A percentile compares a stretch with the other conserved stretches of the same genome.
Conservation (phyloP, 179 eudicot species). For the Dionaea muscipula region DNA sequence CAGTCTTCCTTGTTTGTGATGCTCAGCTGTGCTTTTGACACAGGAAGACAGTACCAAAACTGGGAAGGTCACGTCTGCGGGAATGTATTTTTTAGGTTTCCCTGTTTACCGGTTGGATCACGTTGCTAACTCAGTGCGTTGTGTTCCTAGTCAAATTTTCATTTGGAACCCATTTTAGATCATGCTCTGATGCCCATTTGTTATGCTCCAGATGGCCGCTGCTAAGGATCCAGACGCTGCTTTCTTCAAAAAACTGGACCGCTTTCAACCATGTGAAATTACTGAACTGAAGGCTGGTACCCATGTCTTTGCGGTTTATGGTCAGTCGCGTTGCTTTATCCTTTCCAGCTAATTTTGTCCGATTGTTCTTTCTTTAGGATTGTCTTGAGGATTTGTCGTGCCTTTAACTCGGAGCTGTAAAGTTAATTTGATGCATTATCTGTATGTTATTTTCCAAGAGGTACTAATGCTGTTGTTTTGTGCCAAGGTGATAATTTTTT, state of each 20-base stretch:
- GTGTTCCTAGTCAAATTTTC: neutral
- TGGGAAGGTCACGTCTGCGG: conserved; percentile 79
- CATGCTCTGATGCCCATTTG: neutral
- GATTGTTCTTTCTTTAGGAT: neutral
- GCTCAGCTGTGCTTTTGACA: no score
- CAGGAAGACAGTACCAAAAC: conserved; percentile 87
- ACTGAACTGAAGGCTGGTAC: conserved; percentile 80
- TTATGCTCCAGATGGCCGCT: conserved; percentile 43
- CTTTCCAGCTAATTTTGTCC: neutral
- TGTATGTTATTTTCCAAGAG: no score
- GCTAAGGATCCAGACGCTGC: conserved; percentile 85
- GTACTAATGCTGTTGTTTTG: conserved; percentile 9
- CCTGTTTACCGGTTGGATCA: conserved; percentile 80
- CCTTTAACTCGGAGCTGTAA: no score
- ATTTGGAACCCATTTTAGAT: neutral
- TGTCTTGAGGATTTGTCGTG: no score
- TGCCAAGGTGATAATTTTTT: conserved; percentile 78
- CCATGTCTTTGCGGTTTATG: conserved; percentile 89
- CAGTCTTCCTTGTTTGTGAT: conserved; percentile 5
- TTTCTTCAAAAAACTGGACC: conserved; percentile 79
- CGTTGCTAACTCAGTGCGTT: conserved; percentile 44
- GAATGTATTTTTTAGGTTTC: conserved; percentile 96
- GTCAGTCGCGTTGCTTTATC: conserved; percentile 20
- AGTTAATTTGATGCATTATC: no score
- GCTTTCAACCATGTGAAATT: conserved; percentile 89